Conservation (phyloP, 495 filamentous ascomycete species). For the Neurospora sp. region DNA sequence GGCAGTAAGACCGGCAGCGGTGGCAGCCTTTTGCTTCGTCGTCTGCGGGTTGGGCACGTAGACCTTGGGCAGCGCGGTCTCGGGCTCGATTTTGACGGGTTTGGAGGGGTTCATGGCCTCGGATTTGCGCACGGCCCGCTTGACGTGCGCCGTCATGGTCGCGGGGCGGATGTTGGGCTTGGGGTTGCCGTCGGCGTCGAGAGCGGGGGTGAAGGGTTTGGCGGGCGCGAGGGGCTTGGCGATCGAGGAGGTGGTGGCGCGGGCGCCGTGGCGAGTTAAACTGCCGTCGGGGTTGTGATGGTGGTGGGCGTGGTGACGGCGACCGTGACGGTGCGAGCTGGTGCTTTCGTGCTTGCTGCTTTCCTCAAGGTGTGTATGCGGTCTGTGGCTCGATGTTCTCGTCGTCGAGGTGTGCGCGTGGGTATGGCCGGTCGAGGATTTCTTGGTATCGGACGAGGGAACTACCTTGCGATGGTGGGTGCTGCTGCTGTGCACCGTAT, state of each 20-base stretch:
- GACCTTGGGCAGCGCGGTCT: background rate
- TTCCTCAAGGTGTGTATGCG: background rate
- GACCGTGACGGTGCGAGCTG: background rate
- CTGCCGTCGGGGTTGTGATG: conserved; percentile 4
- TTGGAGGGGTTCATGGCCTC: background rate
- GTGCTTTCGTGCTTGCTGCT: conserved; percentile 2
- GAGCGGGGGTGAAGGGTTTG: background rate
- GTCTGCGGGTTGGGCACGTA: background rate
- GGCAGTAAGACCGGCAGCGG: background rate
- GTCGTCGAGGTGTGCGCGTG: background rate
- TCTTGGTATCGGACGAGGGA: background rate
- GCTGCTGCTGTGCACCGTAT: background rate
- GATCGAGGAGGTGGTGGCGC: conserved; percentile 3
- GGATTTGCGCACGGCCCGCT: conserved; percentile 12
- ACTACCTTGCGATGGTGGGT: background rate
- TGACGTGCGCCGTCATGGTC: conserved; percentile 12
- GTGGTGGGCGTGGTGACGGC: background rate
- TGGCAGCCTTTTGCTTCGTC: background rate
- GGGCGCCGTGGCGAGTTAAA: background rate
- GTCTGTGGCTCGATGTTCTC: background rate
- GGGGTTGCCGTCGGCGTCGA: background rate
- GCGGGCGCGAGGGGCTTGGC: conserved; percentile 4
- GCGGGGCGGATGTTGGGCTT: conserved; percentile 11
- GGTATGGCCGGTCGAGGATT: background rate
- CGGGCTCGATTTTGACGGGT: background rate